Percentiles rank a stretch among this genome's conserved stretches.
Evolutionary conservation across 306 rosid genomes (phyloP).

Genomic region (Luffa acutangula): DNA sequence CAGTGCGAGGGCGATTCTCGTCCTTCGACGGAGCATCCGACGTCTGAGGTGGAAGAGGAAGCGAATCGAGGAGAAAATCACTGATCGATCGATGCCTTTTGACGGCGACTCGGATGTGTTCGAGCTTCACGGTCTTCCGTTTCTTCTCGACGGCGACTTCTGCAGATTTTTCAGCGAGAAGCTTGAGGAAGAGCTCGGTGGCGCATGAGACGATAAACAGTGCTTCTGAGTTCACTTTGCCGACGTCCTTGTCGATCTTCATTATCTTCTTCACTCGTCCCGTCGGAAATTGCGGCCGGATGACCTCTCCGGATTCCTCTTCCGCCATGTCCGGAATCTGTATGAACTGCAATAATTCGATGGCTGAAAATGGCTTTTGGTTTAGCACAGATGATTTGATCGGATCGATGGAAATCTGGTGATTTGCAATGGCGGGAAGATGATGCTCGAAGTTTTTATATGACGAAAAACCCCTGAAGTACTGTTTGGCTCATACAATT

Average conservation of each 20-base stretch:
- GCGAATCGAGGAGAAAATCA: conserved; percentile 81
- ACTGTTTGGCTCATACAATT: not conserved
- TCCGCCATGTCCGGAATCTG: conserved; percentile 24
- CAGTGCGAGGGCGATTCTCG: conserved; percentile 19
- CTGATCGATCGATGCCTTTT: conserved; percentile 64
- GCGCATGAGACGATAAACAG: conserved; percentile 54
- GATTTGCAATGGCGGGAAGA: conserved; percentile 1
- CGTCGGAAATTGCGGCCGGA: conserved; percentile 43
- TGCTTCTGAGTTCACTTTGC: conserved; percentile 66
- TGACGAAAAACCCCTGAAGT: not conserved
- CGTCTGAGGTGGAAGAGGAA: conserved; percentile 38
- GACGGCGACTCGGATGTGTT: conserved; percentile 47
- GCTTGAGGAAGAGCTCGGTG: conserved; percentile 61
- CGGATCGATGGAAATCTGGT: not conserved
- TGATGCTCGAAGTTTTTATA: not conserved
- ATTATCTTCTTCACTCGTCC: conserved; percentile 71
- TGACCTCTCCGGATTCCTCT: conserved; percentile 16
- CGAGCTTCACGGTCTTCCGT: conserved; percentile 70
- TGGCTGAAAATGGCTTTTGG: not conserved
- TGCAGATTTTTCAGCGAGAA: conserved; percentile 64
- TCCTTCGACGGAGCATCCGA: conserved; percentile 17
- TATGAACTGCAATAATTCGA: not conserved
- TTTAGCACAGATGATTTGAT: not conserved
- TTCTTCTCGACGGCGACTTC: conserved; percentile 53
- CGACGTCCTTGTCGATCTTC: conserved; percentile 56